Conservation (phyloP, 805 yeast species). For the Nakazawaea holstii region DNA sequence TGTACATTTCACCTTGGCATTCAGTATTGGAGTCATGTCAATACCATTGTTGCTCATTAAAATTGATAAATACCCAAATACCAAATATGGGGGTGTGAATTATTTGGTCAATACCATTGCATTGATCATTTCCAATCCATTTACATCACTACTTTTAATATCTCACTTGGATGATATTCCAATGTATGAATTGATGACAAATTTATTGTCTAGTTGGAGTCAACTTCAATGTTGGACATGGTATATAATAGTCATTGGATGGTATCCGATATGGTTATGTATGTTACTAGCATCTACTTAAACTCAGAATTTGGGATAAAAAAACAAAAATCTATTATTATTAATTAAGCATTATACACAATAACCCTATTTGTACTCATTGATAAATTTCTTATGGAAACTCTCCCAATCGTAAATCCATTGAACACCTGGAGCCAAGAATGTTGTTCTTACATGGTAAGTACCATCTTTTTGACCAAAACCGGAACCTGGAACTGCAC, state of each 20-base stretch:
- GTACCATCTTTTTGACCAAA: constrained; percentile 92
- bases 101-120: constrained; percentile 24
- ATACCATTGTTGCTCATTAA: constrained; percentile 69
- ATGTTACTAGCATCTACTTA: constrained; percentile 12
- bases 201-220: constrained; percentile 58
- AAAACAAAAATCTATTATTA: not conserved
- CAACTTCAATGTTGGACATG: constrained; percentile 83
- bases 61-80: not conserved
- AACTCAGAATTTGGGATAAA: no score
- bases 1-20: constrained; percentile 79
- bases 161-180: constrained; percentile 7
- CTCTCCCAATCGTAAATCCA: constrained; percentile 76
- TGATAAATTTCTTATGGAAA: constrained; percentile 74
- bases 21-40: constrained; percentile 61
- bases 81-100: not conserved
- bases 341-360: constrained; percentile 17
- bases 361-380: constrained; percentile 34
- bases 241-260: constrained; percentile 64
- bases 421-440: constrained; percentile 90
- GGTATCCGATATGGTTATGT: constrained; percentile 78
- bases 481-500: constrained; percentile 97
- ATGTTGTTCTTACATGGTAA: constrained; percentile 91
- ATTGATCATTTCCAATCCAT: constrained; percentile 49
- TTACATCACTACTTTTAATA: constrained; percentile 21
- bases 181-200: constrained; percentile 25